Percentiles rank a stretch among this genome's conserved stretches.
Evolutionary conservation across 2,329 filamentous ascomycete genomes (phyloP).

Genomic region (Diaporthe australafricana): DNA sequence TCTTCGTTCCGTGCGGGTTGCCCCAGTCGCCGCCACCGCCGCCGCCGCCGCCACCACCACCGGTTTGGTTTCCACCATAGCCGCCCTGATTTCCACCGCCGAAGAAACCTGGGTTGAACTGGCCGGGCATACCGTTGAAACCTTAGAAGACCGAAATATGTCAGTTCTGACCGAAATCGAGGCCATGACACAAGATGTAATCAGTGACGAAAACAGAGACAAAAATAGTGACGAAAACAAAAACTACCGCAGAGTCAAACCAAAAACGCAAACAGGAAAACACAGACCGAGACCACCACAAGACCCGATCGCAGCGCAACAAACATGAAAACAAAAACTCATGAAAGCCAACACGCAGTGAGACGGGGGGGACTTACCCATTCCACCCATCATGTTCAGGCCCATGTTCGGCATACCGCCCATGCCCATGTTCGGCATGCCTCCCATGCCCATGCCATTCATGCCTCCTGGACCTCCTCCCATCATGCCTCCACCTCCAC

Average conservation of each 20-base stretch:
- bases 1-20: conserved; percentile 85
- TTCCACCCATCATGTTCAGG: conserved; percentile 59
- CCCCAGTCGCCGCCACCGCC: conserved; percentile 68
- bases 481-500: conserved; percentile 70
- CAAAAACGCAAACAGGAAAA: neutral
- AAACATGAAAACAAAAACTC: neutral
- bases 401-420: conserved; percentile 55
- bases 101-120: conserved; percentile 83
- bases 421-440: conserved; percentile 46
- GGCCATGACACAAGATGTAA: neutral
- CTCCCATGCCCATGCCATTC: conserved; percentile 65
- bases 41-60: conserved; percentile 39
- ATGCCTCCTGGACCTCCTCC: conserved; percentile 64
- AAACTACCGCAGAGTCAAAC: neutral
- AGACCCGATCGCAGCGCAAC: neutral
- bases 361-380: conserved; percentile 50
- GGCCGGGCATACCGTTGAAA: conserved; percentile 76
- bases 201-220: neutral
- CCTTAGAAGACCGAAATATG: conserved; percentile 49
- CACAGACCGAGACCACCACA: neutral
- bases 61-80: conserved; percentile 76
- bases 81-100: conserved; percentile 62
- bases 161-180: conserved; percentile 40
- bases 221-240: neutral
- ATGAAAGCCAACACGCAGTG: neutral